Conservation (phyloP, 2,329 filamentous ascomycete genomes). For the Colletotrichum eremochloae region DNA sequence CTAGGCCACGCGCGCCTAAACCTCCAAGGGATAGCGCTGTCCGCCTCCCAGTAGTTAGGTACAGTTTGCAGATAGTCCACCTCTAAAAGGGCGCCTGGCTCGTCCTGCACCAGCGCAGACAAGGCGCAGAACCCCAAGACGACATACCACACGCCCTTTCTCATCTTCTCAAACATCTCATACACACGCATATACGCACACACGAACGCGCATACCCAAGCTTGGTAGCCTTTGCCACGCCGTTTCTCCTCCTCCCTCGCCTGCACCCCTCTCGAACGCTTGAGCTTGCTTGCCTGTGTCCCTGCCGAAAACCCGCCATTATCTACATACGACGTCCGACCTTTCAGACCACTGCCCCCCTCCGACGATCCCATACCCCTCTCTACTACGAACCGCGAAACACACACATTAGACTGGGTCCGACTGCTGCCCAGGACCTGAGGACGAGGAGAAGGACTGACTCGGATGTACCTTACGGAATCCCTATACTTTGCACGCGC, state of each 20-base stretch:
- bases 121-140: constrained; percentile 19
- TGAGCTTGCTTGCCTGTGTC: constrained; percentile 18
- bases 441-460: constrained; percentile 21
- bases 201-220: constrained; percentile 1
- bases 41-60: constrained; percentile 29
- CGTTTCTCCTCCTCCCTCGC: constrained; percentile 30
- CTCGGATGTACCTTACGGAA: constrained; percentile 2
- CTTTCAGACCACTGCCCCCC: background rate
- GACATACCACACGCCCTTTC: constrained; percentile 27
- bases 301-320: constrained; percentile 13
- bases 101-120: constrained; percentile 25
- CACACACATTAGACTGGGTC: constrained; percentile 7
- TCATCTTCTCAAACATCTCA: constrained; percentile 13
- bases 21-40: constrained; percentile 37
- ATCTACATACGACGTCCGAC: constrained; percentile 2
- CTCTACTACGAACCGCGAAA: constrained; percentile 6
- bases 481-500: background rate
- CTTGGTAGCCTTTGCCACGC: constrained; percentile 33
- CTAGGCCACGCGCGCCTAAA: constrained; percentile 31
- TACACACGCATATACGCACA: background rate
- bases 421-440: background rate
- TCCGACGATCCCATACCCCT: constrained; percentile 3
- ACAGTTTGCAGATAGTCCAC: constrained; percentile 22
- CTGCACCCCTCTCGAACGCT: constrained; percentile 22
- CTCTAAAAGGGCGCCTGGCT: constrained; percentile 34